These are phyloP conservation scores for Niveomyces coronatus DNA, from an alignment of 2,329 filamentous ascomycete genomes.

Conservation along the genomic window DNA sequence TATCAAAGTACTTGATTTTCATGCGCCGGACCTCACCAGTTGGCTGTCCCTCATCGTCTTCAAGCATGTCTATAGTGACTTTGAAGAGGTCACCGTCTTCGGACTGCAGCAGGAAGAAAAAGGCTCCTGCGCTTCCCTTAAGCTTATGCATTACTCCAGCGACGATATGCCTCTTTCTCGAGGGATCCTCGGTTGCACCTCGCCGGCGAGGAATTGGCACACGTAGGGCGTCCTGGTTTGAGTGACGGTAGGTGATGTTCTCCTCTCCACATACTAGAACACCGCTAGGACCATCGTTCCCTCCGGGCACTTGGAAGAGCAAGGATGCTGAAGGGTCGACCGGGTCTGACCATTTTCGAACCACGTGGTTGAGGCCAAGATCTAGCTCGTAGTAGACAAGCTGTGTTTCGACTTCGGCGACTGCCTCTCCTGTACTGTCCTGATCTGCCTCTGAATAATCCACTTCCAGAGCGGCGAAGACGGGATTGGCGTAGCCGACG, in stretches of 20 bases:
- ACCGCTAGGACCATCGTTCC: constrained; percentile 85
- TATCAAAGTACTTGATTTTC: constrained; percentile 97
- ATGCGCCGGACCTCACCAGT: constrained; percentile 74
- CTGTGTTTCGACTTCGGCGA: constrained; percentile 74
- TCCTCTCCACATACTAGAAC: constrained; percentile 92
- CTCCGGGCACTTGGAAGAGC: constrained; percentile 91
- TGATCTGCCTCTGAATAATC: constrained; percentile 89
- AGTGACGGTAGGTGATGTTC: constrained; percentile 93
- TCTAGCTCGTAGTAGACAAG: constrained; percentile 97
- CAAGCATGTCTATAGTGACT: constrained; percentile 81
- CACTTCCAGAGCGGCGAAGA: constrained; percentile 89
- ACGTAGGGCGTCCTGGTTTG: constrained; percentile 81
- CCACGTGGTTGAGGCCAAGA: constrained; percentile 91
- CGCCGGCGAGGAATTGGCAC: constrained; percentile 80
- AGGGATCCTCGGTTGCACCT: constrained; percentile 84
- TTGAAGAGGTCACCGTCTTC: constrained; percentile 99
- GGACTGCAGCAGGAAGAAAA: constrained; percentile 93
- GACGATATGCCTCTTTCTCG: constrained; percentile 77
- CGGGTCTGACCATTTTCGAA: constrained; percentile 89
- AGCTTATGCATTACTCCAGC: constrained; percentile 96
- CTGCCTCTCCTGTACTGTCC: constrained; percentile 76
- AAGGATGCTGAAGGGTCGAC: constrained; percentile 84
- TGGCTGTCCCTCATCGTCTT: constrained; percentile 65
- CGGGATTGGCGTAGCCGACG: constrained; percentile 92
- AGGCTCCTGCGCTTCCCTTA: constrained; percentile 69